Percentiles rank a stretch among this genome's conserved stretches.
These are phyloP conservation scores for Raffaelea arxii DNA, from an alignment of 2,329 filamentous ascomycete genomes.

Conservation along the genomic window DNA sequence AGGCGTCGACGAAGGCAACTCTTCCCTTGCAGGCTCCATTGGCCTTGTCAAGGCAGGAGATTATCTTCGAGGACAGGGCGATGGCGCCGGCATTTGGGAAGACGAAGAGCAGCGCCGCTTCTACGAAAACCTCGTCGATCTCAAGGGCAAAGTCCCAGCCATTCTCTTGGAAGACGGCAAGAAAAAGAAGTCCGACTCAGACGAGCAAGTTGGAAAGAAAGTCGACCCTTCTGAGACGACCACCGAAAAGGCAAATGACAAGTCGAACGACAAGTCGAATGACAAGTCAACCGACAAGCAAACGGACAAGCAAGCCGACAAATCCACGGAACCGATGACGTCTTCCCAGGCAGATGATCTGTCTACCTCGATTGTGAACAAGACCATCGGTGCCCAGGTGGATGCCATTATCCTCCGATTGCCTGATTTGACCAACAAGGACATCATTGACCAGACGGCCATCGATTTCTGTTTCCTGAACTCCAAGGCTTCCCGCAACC, in stretches of 20 bases:
- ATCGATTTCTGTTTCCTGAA: slow-evolving; percentile 98
- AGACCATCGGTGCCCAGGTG: slow-evolving; percentile 93
- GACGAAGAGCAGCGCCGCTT: slow-evolving; percentile 97
- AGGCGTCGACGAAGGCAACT: slow-evolving; percentile 64
- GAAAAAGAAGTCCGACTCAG: slow-evolving; percentile 78
- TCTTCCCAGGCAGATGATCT: slow-evolving; percentile 55
- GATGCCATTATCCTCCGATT: slow-evolving; percentile 79
- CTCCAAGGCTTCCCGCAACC: slow-evolving; percentile 93
- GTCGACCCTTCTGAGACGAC: slow-evolving; percentile 45
- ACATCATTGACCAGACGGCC: slow-evolving; percentile 81
- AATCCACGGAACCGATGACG: too few species aligned
- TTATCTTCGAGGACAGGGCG: slow-evolving; percentile 80
- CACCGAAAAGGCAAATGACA: slow-evolving; percentile 28
- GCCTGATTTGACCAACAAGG: slow-evolving; percentile 87
- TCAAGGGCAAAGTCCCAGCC: slow-evolving; percentile 90
- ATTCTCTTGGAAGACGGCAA: slow-evolving; percentile 90
- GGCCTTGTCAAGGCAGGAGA: slow-evolving; percentile 91
- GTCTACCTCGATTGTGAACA: slow-evolving; percentile 92
- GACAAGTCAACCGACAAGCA: neutral
- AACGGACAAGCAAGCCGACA: neutral
- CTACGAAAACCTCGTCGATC: slow-evolving; percentile 91
- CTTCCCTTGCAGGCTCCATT: slow-evolving; percentile 64
- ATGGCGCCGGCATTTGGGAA: slow-evolving; percentile 94
- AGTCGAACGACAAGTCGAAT: too few species aligned
- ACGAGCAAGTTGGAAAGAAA: slow-evolving; percentile 77